Evolutionary conservation across 345 rosid species (phyloP).

Genomic region (Salix caprea): DNA sequence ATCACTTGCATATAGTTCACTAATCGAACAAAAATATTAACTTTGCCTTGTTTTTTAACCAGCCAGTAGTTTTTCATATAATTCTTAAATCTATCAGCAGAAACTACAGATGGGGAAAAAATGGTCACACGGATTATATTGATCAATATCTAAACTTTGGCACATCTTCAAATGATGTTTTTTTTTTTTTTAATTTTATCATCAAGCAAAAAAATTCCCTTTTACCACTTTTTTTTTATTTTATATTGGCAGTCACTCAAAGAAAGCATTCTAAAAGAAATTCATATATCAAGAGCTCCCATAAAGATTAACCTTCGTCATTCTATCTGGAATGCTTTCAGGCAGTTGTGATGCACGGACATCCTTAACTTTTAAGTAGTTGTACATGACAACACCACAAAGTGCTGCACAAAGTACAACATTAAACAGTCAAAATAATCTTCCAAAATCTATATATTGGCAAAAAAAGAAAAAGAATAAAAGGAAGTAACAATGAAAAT

Average conservation of each 20-base stretch:
- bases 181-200: neutral
- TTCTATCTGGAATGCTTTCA: conserved; percentile 74
- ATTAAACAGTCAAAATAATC: neutral
- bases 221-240: neutral
- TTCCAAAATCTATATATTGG: neutral
- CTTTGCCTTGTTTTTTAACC: neutral
- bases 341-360: conserved; percentile 63
- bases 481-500: neutral
- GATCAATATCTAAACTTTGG: neutral
- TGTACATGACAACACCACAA: conserved; percentile 93
- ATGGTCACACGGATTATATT: neutral
- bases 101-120: neutral
- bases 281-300: conserved; percentile 5
- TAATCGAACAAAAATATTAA: neutral
- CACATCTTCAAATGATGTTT: neutral
- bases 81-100: neutral
- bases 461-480: too few relatives aligned
- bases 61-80: neutral
- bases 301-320: conserved; percentile 55
- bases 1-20: neutral
- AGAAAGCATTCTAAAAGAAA: neutral
- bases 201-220: neutral
- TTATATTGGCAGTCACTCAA: neutral
- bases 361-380: conserved; percentile 79
- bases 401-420: conserved; percentile 50